Percentiles rank a stretch among this genome's conserved stretches.
These are phyloP conservation scores for Aphanomyces stellatus DNA, from an alignment of 352 stramenopile species.

Conservation along the genomic window DNA sequence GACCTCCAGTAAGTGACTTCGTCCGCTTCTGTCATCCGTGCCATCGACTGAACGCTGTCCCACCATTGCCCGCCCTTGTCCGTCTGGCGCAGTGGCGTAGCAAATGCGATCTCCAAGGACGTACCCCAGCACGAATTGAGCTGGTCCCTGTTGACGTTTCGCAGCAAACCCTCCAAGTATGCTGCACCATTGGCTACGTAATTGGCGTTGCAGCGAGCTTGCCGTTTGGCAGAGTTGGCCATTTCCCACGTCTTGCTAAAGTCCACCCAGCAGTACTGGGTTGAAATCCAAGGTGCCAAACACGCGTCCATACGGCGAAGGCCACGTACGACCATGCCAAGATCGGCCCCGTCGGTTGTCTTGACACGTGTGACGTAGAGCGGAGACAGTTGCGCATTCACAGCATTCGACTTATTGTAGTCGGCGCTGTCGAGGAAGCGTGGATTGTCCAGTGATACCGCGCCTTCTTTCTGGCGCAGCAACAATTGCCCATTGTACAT, in stretches of 20 bases:
- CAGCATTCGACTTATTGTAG: not conserved
- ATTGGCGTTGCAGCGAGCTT: slow-evolving; percentile 3
- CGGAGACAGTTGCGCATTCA: not conserved
- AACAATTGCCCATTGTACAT: not conserved
- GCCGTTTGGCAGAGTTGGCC: slow-evolving; percentile 3
- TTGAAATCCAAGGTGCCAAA: slow-evolving; percentile 11
- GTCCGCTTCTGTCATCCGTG: not conserved
- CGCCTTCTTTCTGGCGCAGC: not conserved
- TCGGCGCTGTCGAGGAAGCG: not conserved
- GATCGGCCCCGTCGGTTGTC: not conserved
- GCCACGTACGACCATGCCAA: not conserved
- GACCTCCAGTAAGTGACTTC: slow-evolving; percentile 6
- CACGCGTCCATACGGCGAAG: slow-evolving; percentile 1
- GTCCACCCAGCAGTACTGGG: slow-evolving; percentile 20
- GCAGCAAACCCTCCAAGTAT: slow-evolving; percentile 13
- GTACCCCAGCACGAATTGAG: slow-evolving; percentile 8
- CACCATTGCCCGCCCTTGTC: not conserved
- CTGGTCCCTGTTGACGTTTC: not conserved
- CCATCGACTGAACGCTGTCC: not conserved
- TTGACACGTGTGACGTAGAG: not conserved
- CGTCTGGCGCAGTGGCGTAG: not conserved
- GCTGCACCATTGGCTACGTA: slow-evolving; percentile 13
- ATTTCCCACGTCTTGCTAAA: slow-evolving; percentile 13
- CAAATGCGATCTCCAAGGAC: slow-evolving; percentile 3
- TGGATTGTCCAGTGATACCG: not conserved